Evolutionary conservation across 768 basidiomycete genomes (phyloP), one percentile per base, ranked within the genome.

Genomic region (Saitozyma sp.): DNA sequence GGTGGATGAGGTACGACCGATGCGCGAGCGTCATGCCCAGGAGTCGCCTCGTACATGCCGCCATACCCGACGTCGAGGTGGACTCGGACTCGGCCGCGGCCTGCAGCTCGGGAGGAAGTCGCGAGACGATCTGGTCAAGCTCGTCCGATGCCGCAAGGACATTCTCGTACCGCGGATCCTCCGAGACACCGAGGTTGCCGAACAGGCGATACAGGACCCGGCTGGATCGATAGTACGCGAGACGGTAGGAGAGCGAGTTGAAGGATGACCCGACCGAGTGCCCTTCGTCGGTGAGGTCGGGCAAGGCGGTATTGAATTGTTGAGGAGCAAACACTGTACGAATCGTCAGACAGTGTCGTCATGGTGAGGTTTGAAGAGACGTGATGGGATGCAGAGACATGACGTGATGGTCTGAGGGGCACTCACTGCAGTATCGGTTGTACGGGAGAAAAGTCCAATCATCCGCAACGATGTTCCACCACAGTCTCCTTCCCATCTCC

Each of bases 391-490:
- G 29, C 2, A 29, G 29, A 29, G 29, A 29, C 29, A 29, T 29
- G 29, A 29, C 5, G 29, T 5, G 29, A 29, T 29, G 29, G 29
- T 29, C 2, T 29, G 29, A 29, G 29, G 29, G 29, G 3, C 10
- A 42, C 54, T 55, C 54, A 55, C 54, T 10, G 40, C 37, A 17
- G 54, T 55, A 38, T 10, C 19, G 9, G 54, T 38, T 37, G 54
- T 55, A 55, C 13, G 54, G 54, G 20, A 55, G 19, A 20, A 55
- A 55, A 1, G 29, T 38, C 54, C 54, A 55, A 41, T 55, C 40
- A 11, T n/a, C 54, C 20, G n/a, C 29, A 17, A 55, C 54, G 14
- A 37, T 55, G 40, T 55, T 55, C 54, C 54, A 55, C 54, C 54
- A 55, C 14, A 55, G 2, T 37, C 54, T 14, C 37, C 54, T 38